A percentile compares a stretch with the other conserved stretches of the same genome.
phyloP scores from a whole-genome alignment of 1,284 basidiomycete species.

The Ustilago loliicola region DNA sequence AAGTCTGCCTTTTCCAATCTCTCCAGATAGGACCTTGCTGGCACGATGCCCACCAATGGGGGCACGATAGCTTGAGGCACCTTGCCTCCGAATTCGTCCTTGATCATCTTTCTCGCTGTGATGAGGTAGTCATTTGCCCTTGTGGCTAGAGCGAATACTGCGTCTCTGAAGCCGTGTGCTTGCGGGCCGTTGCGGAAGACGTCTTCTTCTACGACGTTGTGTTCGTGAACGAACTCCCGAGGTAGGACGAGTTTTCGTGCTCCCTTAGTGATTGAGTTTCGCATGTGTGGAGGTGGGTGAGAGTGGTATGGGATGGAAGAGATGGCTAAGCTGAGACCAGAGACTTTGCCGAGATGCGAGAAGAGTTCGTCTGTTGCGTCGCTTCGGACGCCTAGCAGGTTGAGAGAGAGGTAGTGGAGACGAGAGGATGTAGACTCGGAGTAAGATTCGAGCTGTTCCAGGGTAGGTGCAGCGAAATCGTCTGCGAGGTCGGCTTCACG shows the following conservation, averaged over 20 bases:
- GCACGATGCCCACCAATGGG: slow-evolving; percentile 82
- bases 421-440: slow-evolving; percentile 65
- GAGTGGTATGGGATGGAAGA: slow-evolving; percentile 63
- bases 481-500: slow-evolving; percentile 65
- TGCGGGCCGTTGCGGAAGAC: slow-evolving; percentile 80
- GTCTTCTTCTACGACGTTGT: slow-evolving; percentile 86
- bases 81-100: slow-evolving; percentile 75
- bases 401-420: slow-evolving; percentile 61
- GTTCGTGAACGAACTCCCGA: slow-evolving; percentile 82
- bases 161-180: slow-evolving; percentile 78
- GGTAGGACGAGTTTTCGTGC: slow-evolving; percentile 83
- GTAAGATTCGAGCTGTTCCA: slow-evolving; percentile 61
- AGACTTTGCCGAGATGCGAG: slow-evolving; percentile 69
- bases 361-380: slow-evolving; percentile 62
- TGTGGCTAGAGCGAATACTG: slow-evolving; percentile 89
- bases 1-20: slow-evolving; percentile 84
- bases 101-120: slow-evolving; percentile 84
- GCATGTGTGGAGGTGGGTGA: slow-evolving; percentile 57
- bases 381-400: slow-evolving; percentile 55
- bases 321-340: slow-evolving; percentile 59
- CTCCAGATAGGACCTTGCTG: slow-evolving; percentile 80
- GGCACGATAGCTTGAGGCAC: slow-evolving; percentile 80
- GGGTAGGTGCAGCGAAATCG: slow-evolving; percentile 57
- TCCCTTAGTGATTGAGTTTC: slow-evolving; percentile 56
- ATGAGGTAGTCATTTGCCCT: slow-evolving; percentile 90